Evolutionary conservation across 2,329 filamentous ascomycete genomes (phyloP).

Genomic region (Ceratocystis variospora): DNA sequence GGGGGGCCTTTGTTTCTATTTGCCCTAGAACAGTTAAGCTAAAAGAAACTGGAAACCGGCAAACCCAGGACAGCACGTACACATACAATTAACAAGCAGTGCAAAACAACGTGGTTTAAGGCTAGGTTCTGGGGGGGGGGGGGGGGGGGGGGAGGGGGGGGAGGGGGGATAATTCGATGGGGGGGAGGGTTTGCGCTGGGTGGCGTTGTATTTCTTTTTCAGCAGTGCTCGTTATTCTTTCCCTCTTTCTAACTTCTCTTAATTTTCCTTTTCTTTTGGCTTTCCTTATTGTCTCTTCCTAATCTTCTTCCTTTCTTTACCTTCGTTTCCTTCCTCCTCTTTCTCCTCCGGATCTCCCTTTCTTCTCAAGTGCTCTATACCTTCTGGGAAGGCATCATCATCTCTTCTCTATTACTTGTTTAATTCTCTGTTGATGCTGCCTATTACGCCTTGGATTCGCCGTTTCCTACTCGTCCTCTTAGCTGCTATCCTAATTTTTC

Average conservation of each 20-base stretch:
- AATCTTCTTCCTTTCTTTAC: neutral
- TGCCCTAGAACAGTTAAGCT: neutral
- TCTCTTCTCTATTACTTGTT: neutral
- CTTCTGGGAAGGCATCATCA: slow-evolving; percentile 9
- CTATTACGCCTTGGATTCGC: neutral
- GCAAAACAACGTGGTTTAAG: neutral
- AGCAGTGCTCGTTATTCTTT: slow-evolving; percentile 1
- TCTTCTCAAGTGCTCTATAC: neutral
- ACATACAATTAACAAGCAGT: no score
- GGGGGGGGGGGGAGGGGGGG: no score
- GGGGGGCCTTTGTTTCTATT: neutral
- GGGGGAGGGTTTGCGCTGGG: no score
- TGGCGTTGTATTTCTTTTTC: slow-evolving; percentile 4
- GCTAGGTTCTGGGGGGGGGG: neutral
- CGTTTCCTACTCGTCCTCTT: neutral
- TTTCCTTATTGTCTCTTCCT: neutral
- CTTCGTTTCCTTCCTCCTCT: neutral
- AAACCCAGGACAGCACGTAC: neutral
- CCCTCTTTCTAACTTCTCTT: neutral
- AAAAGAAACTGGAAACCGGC: neutral
- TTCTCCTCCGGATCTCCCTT: neutral
- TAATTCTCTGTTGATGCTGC: neutral
- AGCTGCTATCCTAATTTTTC: neutral
- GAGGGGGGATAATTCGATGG: no score
- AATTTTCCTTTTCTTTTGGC: neutral